Evolutionary conservation across 176 grass and related monocot genomes (phyloP), one percentile per base, ranked within the genome.

Genomic region (Coix lacrymajobi): DNA sequence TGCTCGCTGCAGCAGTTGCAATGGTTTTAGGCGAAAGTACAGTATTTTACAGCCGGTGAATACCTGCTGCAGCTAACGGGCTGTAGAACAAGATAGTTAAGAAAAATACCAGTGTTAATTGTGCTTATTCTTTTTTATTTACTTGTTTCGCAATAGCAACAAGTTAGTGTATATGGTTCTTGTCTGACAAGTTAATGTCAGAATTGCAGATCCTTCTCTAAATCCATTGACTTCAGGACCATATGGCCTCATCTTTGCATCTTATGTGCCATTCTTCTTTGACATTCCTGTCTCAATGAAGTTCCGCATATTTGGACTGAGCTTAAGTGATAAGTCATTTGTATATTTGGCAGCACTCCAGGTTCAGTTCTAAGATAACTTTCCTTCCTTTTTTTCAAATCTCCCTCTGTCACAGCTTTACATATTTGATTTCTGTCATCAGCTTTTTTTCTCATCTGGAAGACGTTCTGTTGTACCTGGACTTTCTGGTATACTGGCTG

Each of bases 211-310:
- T 90, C 84, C 79, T 81, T 86, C 91, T 28, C 46, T 88, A 45
- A 85, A 66, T 78, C 81, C 81, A 71, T 76, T 98, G 56, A 87
- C 89, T 37, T 86, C 96, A 29, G 96, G 96, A 72, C 93, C 92
- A 29, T 98, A 98, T 91, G 89, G 92, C 66, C 93, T 98, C 81
- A 90, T 95, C 86, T 98, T 98, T 86, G 90, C 96, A 74, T 91
- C 93, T 41, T 98, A 90, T 87, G 77, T 98, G 51, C 93, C 96
- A 51, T 99, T 93, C 69, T 99, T 92, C 87, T 92, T 92, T 85
- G 93, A 96, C 69, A 99, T 96, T 85, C 96, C 96, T n/a, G 41
- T 99, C 46, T 87, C 93, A 48, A 93, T 87, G 66, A 87, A 76
- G 73, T 93, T 98, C 54, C 91, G 85, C 26, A 90, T 99, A 91